Percentiles rank a stretch among this genome's conserved stretches.
These are phyloP conservation scores for Hyparrhenia diplandra DNA, from an alignment of 176 grass and related monocot species.

Conservation along the genomic window DNA sequence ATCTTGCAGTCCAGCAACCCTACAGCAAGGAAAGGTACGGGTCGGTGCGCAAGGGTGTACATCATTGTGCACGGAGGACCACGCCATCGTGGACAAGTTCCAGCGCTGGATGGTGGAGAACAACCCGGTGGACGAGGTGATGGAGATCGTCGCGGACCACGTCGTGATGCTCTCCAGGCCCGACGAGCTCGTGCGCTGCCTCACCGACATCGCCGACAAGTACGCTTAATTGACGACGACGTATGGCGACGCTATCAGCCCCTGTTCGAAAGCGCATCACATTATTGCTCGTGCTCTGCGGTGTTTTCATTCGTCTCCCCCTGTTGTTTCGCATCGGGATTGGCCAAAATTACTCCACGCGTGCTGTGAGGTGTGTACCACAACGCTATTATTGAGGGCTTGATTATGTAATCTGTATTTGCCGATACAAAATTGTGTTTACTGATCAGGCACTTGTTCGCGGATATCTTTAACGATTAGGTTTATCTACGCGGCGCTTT, in stretches of 20 bases:
- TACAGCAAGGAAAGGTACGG: constrained; percentile 44
- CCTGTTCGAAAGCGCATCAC: too few species aligned
- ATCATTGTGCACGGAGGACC: constrained; percentile 49
- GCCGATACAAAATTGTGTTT: too few species aligned
- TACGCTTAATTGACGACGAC: neutral
- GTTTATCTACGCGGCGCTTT: too few species aligned
- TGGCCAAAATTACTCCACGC: too few species aligned
- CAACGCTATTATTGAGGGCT: too few species aligned
- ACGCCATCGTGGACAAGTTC: constrained; percentile 20
- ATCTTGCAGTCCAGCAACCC: constrained; percentile 28
- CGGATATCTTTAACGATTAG: too few species aligned
- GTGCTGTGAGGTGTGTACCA: too few species aligned
- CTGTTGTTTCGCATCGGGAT: too few species aligned
- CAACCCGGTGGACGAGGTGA: constrained; percentile 45
- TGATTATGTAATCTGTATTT: too few species aligned
- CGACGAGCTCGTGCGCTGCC: constrained; percentile 18
- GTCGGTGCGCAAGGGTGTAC: constrained; percentile 54
- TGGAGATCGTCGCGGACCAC: constrained; percentile 55
- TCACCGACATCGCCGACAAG: constrained; percentile 30
- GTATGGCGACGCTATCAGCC: neutral
- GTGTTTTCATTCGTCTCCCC: too few species aligned
- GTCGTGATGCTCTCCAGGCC: constrained; percentile 59
- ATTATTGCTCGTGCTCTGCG: too few species aligned
- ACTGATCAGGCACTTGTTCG: too few species aligned
- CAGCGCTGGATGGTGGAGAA: constrained; percentile 64